Evolutionary conservation across 306 rosid species (phyloP).

Genomic region (Lithocarpus polystachyus): DNA sequence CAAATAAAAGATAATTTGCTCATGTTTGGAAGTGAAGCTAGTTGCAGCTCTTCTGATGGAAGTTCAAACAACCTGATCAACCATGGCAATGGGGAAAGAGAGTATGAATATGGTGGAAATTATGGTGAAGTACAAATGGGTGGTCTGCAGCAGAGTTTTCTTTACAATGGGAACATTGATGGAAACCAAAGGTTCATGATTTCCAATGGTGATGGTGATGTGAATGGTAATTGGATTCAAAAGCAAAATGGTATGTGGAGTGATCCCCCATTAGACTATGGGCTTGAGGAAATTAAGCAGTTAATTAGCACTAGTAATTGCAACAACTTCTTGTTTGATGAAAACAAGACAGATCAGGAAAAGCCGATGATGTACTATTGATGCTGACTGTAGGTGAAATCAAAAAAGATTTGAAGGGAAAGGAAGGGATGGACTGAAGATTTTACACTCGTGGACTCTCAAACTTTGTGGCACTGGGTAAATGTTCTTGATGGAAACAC

Average conservation of each 20-base stretch:
- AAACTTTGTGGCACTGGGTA: neutral
- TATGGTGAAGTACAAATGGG: conserved; percentile 19
- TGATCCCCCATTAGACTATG: conserved; percentile 55
- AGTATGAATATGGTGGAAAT: conserved; percentile 19
- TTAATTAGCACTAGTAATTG: conserved; percentile 41
- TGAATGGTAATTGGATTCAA: conserved; percentile 21
- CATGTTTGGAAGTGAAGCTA: conserved; percentile 51
- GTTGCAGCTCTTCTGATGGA: conserved; percentile 70
- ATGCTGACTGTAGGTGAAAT: conserved; percentile 44
- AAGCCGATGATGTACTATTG: conserved; percentile 48
- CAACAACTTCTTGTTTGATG: conserved; percentile 62
- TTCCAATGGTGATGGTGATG: conserved; percentile 14
- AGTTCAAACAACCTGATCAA: conserved; percentile 35
- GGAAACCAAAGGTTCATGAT: conserved; percentile 34
- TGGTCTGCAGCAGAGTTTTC: conserved; percentile 19
- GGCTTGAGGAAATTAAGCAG: conserved; percentile 66
- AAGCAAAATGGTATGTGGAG: conserved; percentile 34
- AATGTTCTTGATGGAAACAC: conserved; percentile 10
- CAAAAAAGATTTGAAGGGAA: conserved; percentile 32
- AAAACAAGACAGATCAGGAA: conserved; percentile 49
- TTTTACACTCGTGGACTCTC: conserved; percentile 26
- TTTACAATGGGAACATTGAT: conserved; percentile 26
- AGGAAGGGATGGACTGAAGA: conserved; percentile 13
- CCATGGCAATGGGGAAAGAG: conserved; percentile 28
- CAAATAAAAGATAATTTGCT: conserved; percentile 28